Conservation (phyloP, 164 flowering plant species). For the Vitis labrusca region DNA sequence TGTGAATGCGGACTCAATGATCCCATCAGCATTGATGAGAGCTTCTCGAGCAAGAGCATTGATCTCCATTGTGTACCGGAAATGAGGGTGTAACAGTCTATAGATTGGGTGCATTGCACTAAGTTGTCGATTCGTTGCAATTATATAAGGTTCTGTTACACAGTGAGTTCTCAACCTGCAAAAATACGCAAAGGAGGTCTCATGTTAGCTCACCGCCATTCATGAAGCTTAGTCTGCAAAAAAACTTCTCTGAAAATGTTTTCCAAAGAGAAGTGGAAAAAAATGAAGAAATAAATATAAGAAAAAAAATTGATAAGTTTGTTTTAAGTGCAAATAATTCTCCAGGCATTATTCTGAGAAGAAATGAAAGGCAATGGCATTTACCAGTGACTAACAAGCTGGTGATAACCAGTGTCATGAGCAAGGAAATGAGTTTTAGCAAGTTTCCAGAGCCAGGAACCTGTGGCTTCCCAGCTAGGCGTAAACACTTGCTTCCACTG, state of each 20-base stretch:
- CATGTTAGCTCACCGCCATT: no score
- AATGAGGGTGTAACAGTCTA: constrained; percentile 63
- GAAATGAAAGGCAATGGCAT: neutral
- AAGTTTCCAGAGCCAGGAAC: constrained; percentile 34
- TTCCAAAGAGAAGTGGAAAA: no score
- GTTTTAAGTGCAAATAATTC: no score
- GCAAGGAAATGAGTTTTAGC: constrained; percentile 40
- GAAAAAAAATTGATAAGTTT: no score
- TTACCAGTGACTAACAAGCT: constrained; percentile 44
- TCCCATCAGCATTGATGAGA: constrained; percentile 61
- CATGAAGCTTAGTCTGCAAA: no score
- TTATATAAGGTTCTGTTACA: constrained; percentile 63
- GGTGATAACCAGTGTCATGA: constrained; percentile 39
- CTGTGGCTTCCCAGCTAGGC: constrained; percentile 22
- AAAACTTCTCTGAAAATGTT: no score
- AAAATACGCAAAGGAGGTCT: neutral
- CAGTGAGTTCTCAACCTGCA: constrained; percentile 76
- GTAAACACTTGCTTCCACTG: constrained; percentile 34
- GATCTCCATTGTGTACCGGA: constrained; percentile 83
- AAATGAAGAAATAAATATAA: no score
- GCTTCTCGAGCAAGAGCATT: constrained; percentile 63
- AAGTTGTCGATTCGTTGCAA: constrained; percentile 67
- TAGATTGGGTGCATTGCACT: constrained; percentile 78
- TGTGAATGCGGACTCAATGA: constrained; percentile 56
- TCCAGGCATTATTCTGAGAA: no score